phyloP scores from a whole-genome alignment of 805 yeast species.

The Isabelozyma rhagii region DNA sequence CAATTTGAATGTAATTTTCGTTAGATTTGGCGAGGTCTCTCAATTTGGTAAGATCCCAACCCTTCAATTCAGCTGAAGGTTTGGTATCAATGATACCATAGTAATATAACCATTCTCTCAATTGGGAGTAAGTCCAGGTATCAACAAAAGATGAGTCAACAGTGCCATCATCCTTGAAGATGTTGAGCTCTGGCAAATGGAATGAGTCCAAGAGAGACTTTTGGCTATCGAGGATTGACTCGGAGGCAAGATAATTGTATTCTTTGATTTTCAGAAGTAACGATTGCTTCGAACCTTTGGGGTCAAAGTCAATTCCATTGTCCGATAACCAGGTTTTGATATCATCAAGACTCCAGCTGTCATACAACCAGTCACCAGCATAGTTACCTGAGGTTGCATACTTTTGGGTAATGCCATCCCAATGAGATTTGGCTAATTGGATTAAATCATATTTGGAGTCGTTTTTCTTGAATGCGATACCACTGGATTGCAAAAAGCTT shows the following conservation, averaged over 20 bases:
- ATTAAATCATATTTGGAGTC: constrained; percentile 37
- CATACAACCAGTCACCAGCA: constrained; percentile 52
- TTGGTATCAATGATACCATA: constrained; percentile 27
- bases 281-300: constrained; percentile 42
- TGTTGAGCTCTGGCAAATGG: constrained; percentile 28
- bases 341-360: constrained; percentile 50
- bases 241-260: constrained; percentile 42
- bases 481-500: constrained; percentile 25
- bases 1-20: constrained; percentile 32
- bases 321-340: constrained; percentile 48
- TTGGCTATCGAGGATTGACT: constrained; percentile 22
- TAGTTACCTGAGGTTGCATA: constrained; percentile 41
- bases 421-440: constrained; percentile 39
- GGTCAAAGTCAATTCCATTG: constrained; percentile 32
- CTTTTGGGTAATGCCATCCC: constrained; percentile 32
- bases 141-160: constrained; percentile 45
- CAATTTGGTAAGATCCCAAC: constrained; percentile 33
- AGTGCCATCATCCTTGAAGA: constrained; percentile 37
- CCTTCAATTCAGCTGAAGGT: constrained; percentile 32
- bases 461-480: constrained; percentile 23
- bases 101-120: constrained; percentile 50
- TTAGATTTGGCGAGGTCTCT: constrained; percentile 30
- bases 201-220: constrained; percentile 41
- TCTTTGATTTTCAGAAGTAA: constrained; percentile 45
- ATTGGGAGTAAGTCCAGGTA: constrained; percentile 52